Base-by-base conservation (phyloP, 257 asterid species). In the Thymus quinquecostatus region DNA sequence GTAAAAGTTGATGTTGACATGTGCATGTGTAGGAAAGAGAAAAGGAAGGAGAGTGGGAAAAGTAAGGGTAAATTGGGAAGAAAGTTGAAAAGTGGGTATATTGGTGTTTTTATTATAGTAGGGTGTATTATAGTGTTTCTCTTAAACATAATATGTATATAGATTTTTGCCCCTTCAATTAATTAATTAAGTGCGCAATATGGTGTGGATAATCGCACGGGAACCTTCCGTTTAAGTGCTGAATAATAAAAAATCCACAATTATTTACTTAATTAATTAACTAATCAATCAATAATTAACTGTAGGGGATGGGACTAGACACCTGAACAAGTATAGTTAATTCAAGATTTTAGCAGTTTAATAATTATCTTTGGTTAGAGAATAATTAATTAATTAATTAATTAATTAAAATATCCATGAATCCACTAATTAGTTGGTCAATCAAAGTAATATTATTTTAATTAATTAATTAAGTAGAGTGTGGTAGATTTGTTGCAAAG, bases 341-440 rank as follows among this genome's bases (percentile, higher is more conserved):
- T 73, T 21, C 43, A 73, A 44, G 59, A 63, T 64, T 64, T 54
- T 8, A 36, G 66, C 32, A 21, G 38, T 38, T 34, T 61, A 66
- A 58, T 33, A 56, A 59, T 58, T 65, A 65, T 79, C 63, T 76
- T 82, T 57, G 80, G 81, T 72, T 76, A 80, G 74, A 69, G 72
- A 77, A 73, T 71, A 80, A 79, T 76, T 80, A 82, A 74, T 80
- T 80, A 21, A 21, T 80, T 80, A 21, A 21, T 21, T 21, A 21
- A 21, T 21, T 21, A 21, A 21, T 21, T 21, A 21, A 21, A 21
- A 21, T 21, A 82, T 75, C 55, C 77, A 77, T 80, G 83, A 86
- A 83, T 70, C 90, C 93, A 92, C 88, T 77, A 79, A 69, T 66
- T 80, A 79, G 81, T 83, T 87, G 90, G 91, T 87, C 95, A 82